These are phyloP conservation scores for Penicillium sp. DNA, from an alignment of 2,329 filamentous ascomycete species.

Conservation along the genomic window DNA sequence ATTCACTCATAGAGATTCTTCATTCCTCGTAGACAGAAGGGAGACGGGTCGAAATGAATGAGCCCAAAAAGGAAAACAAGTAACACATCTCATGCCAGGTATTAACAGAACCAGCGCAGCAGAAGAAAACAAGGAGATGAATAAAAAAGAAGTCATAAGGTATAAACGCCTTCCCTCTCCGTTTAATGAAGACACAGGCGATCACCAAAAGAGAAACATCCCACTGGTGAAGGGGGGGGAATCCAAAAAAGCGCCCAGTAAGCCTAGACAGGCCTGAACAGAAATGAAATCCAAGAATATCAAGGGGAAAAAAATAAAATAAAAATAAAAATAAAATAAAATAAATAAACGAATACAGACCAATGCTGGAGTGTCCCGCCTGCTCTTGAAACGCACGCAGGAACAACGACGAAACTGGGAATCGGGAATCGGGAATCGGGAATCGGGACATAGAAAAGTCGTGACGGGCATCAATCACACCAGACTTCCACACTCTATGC, in stretches of 20 bases:
- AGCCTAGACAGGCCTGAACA: neutral
- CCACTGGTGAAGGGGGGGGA: slow-evolving; percentile 12
- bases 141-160: neutral
- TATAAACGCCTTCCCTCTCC: slow-evolving; percentile 23
- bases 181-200: slow-evolving; percentile 17
- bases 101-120: slow-evolving; percentile 18
- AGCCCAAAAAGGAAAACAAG: slow-evolving; percentile 1
- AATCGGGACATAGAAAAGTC: slow-evolving; percentile 22
- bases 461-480: slow-evolving; percentile 30
- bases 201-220: slow-evolving; percentile 10
- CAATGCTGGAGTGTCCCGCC: slow-evolving; percentile 10
- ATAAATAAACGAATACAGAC: slow-evolving; percentile 1
- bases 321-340: slow-evolving; percentile 3
- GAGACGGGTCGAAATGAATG: neutral
- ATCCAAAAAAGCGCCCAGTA: slow-evolving; percentile 18
- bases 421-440: slow-evolving; percentile 1
- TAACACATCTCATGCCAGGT: slow-evolving; percentile 20
- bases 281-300: no score
- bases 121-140: slow-evolving; percentile 7
- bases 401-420: neutral
- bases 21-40: neutral
- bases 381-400: slow-evolving; percentile 1
- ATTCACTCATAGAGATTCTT: slow-evolving; percentile 2
- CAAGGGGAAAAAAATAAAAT: slow-evolving; percentile 13
- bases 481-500: slow-evolving; percentile 18